A percentile compares a stretch with the other conserved stretches of the same genome.
These are phyloP conservation scores for Meyerozyma sp. DNA, from an alignment of 1,139 yeast genomes.

Conservation along the genomic window DNA sequence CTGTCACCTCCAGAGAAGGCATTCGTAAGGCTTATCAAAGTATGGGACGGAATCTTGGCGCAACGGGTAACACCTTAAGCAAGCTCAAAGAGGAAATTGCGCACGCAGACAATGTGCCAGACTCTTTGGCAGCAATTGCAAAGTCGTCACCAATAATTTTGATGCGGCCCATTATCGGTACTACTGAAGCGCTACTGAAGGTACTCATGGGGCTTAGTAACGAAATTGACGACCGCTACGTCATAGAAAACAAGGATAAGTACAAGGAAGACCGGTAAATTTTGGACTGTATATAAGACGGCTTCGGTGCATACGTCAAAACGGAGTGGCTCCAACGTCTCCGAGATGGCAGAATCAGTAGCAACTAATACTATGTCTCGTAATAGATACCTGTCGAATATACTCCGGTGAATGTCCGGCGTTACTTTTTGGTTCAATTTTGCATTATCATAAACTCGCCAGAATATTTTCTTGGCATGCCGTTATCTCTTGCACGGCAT, in stretches of 20 bases:
- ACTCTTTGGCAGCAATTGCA: conserved; percentile 63
- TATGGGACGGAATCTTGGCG: conserved; percentile 59
- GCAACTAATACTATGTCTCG: too few relatives aligned
- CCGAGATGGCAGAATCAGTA: too few relatives aligned
- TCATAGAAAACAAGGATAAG: conserved; percentile 32
- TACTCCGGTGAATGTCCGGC: too few relatives aligned
- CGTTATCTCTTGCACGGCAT: not conserved
- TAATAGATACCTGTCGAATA: too few relatives aligned
- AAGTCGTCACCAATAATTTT: conserved; percentile 77
- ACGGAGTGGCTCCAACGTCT: not conserved
- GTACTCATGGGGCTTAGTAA: conserved; percentile 81
- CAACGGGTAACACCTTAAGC: conserved; percentile 61
- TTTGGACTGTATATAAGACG: not conserved
- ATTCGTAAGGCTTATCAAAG: conserved; percentile 67
- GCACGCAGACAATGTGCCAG: conserved; percentile 59
- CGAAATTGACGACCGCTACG: conserved; percentile 60
- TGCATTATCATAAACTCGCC: too few relatives aligned
- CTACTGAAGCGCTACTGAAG: conserved; percentile 84
- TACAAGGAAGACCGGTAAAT: conserved; percentile 7
- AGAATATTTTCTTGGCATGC: not conserved
- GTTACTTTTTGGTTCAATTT: too few relatives aligned
- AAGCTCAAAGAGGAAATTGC: conserved; percentile 57
- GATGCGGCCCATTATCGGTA: conserved; percentile 84
- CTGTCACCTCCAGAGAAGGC: conserved; percentile 66
- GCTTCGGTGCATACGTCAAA: not conserved